These are phyloP conservation scores for Chaetomium strumarium DNA, from an alignment of 2,329 filamentous ascomycete species.

Conservation along the genomic window DNA sequence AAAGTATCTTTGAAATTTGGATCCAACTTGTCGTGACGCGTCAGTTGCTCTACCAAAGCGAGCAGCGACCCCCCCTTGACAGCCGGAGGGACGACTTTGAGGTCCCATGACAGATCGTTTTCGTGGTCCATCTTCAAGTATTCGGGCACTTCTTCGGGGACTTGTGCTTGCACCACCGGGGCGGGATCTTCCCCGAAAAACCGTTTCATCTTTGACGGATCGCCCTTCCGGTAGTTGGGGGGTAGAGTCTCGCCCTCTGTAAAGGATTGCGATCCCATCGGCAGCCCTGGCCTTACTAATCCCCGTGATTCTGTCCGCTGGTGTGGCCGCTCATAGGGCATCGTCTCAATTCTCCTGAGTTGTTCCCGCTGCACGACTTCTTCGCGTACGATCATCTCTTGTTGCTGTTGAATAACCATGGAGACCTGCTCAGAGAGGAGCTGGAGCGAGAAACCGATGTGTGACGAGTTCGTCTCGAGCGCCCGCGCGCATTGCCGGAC, in stretches of 20 bases:
- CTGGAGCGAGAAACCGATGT: slow-evolving; percentile 83
- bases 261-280: slow-evolving; percentile 55
- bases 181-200: slow-evolving; percentile 61
- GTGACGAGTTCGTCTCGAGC: slow-evolving; percentile 78
- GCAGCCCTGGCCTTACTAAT: slow-evolving; percentile 40
- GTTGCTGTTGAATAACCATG: slow-evolving; percentile 45
- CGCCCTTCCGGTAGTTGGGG: slow-evolving; percentile 50
- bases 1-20: slow-evolving; percentile 97
- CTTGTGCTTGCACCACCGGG: slow-evolving; percentile 32
- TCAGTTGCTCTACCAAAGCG: slow-evolving; percentile 89
- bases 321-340: slow-evolving; percentile 51
- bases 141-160: slow-evolving; percentile 71
- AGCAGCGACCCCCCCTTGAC: slow-evolving; percentile 86
- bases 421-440: slow-evolving; percentile 77
- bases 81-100: slow-evolving; percentile 66
- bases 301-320: slow-evolving; percentile 53
- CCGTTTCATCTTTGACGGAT: slow-evolving; percentile 59
- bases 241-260: slow-evolving; percentile 51
- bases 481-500: slow-evolving; percentile 73
- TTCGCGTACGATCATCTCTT: slow-evolving; percentile 40
- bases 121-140: slow-evolving; percentile 85
- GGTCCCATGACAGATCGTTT: slow-evolving; percentile 82
- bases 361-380: slow-evolving; percentile 44
- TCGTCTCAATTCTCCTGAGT: slow-evolving; percentile 52
- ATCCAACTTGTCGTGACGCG: slow-evolving; percentile 90